phyloP scores from a whole-genome alignment of 306 rosid genomes.

The Pueraria montana region DNA sequence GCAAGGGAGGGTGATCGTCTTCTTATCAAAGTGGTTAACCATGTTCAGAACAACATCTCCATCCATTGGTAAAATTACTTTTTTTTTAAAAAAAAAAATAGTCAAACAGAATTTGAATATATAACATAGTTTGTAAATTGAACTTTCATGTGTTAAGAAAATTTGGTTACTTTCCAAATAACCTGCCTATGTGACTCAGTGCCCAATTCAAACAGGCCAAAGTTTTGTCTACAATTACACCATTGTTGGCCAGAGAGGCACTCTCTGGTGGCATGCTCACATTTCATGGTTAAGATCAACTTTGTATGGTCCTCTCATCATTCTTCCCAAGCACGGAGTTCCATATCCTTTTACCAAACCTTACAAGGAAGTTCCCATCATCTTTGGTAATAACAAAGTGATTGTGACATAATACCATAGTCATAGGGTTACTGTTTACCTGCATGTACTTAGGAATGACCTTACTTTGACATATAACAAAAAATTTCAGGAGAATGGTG shows the following conservation, averaged over 20 bases:
- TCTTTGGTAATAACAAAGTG: conserved; percentile 46
- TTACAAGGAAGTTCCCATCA: conserved; percentile 57
- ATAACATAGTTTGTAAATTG: not conserved
- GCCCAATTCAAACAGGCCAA: conserved; percentile 73
- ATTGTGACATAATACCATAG: conserved; percentile 12
- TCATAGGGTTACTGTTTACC: not conserved
- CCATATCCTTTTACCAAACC: conserved; percentile 59
- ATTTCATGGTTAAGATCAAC: conserved; percentile 75
- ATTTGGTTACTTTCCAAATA: conserved; percentile 33
- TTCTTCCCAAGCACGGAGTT: conserved; percentile 62
- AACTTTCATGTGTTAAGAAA: conserved; percentile 9
- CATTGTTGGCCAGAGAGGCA: conserved; percentile 69
- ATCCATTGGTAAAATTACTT: conserved; percentile 22
- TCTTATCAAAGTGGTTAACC: not conserved
- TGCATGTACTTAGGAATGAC: conserved; percentile 5
- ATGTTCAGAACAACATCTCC: not conserved
- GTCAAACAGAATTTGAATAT: not conserved
- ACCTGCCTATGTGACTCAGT: conserved; percentile 73
- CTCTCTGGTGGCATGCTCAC: conserved; percentile 81
- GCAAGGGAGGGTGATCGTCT: conserved; percentile 5
- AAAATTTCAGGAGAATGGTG: conserved; percentile 26
- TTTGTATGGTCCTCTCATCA: conserved; percentile 66
- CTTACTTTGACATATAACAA: not conserved
- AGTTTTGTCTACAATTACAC: conserved; percentile 76
- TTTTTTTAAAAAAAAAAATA: not conserved